phyloP scores from a whole-genome alignment of 2,329 filamentous ascomycete genomes.

The Microcyclosporella mali region DNA sequence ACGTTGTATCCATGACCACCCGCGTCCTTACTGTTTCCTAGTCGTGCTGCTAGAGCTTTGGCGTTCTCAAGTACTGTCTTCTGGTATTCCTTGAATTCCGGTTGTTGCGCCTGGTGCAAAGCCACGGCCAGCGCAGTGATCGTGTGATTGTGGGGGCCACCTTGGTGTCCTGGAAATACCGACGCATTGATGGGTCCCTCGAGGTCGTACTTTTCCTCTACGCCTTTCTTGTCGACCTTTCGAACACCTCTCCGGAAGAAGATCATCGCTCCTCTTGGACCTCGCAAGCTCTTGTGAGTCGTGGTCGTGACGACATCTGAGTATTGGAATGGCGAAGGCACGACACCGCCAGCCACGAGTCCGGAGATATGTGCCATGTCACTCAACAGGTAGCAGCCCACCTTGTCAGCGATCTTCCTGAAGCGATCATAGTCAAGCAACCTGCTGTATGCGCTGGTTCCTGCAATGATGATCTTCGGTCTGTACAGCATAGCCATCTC shows the following conservation, averaged over 20 bases:
- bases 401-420: constrained; percentile 88
- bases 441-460: constrained; percentile 96
- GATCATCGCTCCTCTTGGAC: constrained; percentile 98
- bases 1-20: constrained; percentile 67
- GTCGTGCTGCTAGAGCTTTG: constrained; percentile 44
- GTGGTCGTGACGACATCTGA: constrained; percentile 98
- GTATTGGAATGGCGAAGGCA: constrained; percentile 84
- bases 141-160: constrained; percentile 98
- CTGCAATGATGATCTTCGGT: constrained; percentile 91
- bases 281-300: constrained; percentile 97
- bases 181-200: constrained; percentile 98
- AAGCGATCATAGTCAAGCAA: constrained; percentile 95
- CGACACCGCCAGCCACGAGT: constrained; percentile 85
- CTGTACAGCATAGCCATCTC: constrained; percentile 87
- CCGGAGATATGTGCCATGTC: constrained; percentile 99
- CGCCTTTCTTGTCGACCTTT: constrained; percentile 77
- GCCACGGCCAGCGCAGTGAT: constrained; percentile 95
- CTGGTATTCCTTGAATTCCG: constrained; percentile 93
- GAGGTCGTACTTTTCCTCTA: constrained; percentile 71
- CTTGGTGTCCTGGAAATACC: constrained; percentile 98
- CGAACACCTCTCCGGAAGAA: constrained; percentile 98
- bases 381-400: constrained; percentile 89
- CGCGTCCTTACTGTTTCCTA: not conserved
- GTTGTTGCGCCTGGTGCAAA: constrained; percentile 82
- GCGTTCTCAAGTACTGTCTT: constrained; percentile 87